Evolutionary conservation across 2,329 filamentous ascomycete genomes (phyloP), one percentile per base, ranked within the genome.

Genomic region (Aspergillus sp.): DNA sequence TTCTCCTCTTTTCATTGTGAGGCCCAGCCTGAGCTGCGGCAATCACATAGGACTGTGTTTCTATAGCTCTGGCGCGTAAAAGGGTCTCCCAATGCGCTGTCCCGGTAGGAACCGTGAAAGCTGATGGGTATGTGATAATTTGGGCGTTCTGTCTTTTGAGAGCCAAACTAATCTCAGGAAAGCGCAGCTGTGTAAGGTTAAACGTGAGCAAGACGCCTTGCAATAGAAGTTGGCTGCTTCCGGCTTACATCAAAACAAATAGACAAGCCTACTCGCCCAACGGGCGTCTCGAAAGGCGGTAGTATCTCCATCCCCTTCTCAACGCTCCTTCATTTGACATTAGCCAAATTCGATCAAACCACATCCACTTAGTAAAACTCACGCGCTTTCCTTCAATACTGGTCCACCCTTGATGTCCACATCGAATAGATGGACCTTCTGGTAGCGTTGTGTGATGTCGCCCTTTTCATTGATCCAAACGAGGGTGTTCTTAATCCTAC

Each of bases 391-490:
- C 66, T 83, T 86, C 64, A 90, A 73, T 0, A 80, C 75, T 0
- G 87, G 86, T 0, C 85, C 86, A 23, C 79, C 78, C 57, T 82
- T 78, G 60, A 87, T 84, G 45, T 83, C 82, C 60, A 87, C 84
- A 74, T 97, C 92, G 77, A 98, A 97, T 13, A 97, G 83, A 74
- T 97, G 93, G 32, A 97, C 79, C 76, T 98, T 98, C 75, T 96
- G 90, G 78, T 97, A 97, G 19, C 82, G 79, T 13, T 88, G 82
- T 1, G 78, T 76, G 28, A 91, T 86, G 4, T 81, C 71, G 0
- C 89, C 89, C 0, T 79, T 69, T 45, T 83, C 81, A 67, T 87
- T 78, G 64, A 91, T 90, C 87, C 87, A 91, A 49, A 90, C 79
- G 28, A 87, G 78, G 0, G 84, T 86, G 70, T 91, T 91, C 62